Percentiles rank a stretch among this genome's conserved stretches.
Evolutionary conservation across 2,329 filamentous ascomycete genomes (phyloP).

Genomic region (Raffaelea deltoideospora): DNA sequence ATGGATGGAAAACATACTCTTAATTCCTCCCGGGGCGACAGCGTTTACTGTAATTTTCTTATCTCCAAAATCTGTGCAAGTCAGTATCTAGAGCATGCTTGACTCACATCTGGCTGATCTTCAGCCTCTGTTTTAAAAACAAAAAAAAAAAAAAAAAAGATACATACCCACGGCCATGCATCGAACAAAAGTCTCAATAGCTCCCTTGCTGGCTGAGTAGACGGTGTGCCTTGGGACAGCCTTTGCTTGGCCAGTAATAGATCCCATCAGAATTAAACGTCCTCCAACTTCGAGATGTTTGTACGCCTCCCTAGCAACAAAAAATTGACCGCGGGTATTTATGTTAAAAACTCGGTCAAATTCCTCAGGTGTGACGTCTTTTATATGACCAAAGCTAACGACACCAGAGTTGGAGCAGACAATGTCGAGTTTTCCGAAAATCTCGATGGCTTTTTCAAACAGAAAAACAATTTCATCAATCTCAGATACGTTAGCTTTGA

Average conservation of each 20-base stretch:
- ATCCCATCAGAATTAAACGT: conserved; percentile 48
- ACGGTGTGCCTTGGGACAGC: conserved; percentile 18
- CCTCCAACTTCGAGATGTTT: conserved; percentile 45
- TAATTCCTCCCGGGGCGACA: conserved; percentile 19
- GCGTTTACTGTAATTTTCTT: conserved; percentile 22
- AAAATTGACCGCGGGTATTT: conserved; percentile 46
- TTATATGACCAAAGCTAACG: conserved; percentile 42
- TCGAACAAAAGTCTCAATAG: conserved; percentile 19
- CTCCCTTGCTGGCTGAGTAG: conserved; percentile 20
- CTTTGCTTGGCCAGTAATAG: conserved; percentile 32
- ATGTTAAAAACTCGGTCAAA: conserved; percentile 47
- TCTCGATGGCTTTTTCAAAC: conserved; percentile 33
- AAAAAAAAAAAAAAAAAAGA: not conserved
- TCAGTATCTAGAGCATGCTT: not conserved
- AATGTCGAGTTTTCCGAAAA: conserved; percentile 46
- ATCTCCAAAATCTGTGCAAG: conserved; percentile 16
- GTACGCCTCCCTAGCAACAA: conserved; percentile 47
- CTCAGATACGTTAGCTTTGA: conserved; percentile 19
- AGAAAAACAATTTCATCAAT: conserved; percentile 16
- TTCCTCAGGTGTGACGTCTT: conserved; percentile 41
- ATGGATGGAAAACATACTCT: conserved; percentile 11
- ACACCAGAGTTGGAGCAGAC: conserved; percentile 47
- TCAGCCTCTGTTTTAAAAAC: not conserved
- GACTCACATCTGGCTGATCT: no score
- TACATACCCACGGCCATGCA: conserved; percentile 12